Percentiles rank a stretch among this genome's conserved stretches.
phyloP scores from a whole-genome alignment of 371 early-diverging fungal species.

The Saksenaea oblongispora region DNA sequence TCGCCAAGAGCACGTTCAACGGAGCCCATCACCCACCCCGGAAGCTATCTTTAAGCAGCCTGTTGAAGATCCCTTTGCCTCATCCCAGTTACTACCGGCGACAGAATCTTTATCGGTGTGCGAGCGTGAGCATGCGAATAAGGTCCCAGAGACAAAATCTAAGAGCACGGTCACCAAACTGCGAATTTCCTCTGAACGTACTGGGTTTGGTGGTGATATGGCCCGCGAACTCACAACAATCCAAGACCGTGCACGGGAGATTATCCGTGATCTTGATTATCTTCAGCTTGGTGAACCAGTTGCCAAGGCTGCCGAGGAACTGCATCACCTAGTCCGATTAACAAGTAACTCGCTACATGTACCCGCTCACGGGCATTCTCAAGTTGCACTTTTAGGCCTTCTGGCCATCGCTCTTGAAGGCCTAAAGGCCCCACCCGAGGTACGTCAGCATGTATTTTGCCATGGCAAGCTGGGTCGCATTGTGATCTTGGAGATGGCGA shows the following conservation, averaged over 20 bases:
- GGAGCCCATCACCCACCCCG: constrained; percentile 41
- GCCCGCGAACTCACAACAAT: constrained; percentile 15
- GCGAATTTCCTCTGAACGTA: constrained; percentile 21
- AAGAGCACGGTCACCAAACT: not conserved
- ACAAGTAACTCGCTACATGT: constrained; percentile 11
- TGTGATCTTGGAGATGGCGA: constrained; percentile 36
- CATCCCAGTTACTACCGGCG: not conserved
- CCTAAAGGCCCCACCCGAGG: constrained; percentile 34
- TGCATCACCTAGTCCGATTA: constrained; percentile 27
- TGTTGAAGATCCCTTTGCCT: constrained; percentile 15
- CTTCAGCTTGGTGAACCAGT: constrained; percentile 38
- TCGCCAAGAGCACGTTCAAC: constrained; percentile 30
- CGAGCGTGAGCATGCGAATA: not conserved
- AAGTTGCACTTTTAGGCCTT: constrained; percentile 23
- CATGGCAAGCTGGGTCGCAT: constrained; percentile 39
- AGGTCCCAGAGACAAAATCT: not conserved
- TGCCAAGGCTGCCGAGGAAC: constrained; percentile 23
- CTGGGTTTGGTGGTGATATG: constrained; percentile 39
- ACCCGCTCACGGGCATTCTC: constrained; percentile 13
- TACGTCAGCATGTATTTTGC: constrained; percentile 41
- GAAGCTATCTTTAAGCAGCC: constrained; percentile 21
- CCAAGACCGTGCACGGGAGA: constrained; percentile 17
- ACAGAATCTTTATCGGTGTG: not conserved
- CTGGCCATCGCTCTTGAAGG: constrained; percentile 30
- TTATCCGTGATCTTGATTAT: constrained; percentile 29